Base-by-base conservation (phyloP, 345 rosid genomes). In the Salix arbutifolia region DNA sequence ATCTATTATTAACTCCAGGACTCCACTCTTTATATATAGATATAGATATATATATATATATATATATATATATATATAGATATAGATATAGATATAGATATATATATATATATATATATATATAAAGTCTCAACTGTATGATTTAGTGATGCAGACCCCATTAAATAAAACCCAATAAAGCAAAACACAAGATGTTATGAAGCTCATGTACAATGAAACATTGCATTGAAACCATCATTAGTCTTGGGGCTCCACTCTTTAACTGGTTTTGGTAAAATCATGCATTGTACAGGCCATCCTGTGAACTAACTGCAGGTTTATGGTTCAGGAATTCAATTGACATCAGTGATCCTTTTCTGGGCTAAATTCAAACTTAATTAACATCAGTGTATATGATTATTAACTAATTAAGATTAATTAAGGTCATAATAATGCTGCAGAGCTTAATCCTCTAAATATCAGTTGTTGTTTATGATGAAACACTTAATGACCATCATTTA, bases 331-430 rank as follows among this genome's bases (percentile, higher is more conserved):
- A 67, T 44, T 78, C 70, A 72, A 17, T 69, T 70, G n/a, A 78
- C 75, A 77, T 67, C 68, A 73, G 76, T 19, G 65, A 65, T 70
- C 69, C 31, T 71, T 77, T 75, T 66, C 46, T 67, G 75, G 78
- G 53, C 44, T 18, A 9, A 35, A 2, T 2, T n/a, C 28, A 58
- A 58, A 58, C 64, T 23, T n/a, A n/a, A 58, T 58, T 10, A 58
- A 9, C 64, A 58, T 23, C 28, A 58, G 28, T 4, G 23, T 23
- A 4, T 9, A 3, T 10, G 64, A 58, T 23, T 1, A 58, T 58
- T 58, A 23, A 23, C 64, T 58, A n/a, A 23, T 58, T n/a, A 52
- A 52, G 58, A 7, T 52, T 52, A 19, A 52, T 52, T 19, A 58
- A 23, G 64, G 6, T 58, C 64, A 58, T 16, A n/a, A 9, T 23